phyloP scores from a whole-genome alignment of 306 rosid genomes.

The Cucumis cinereus region DNA sequence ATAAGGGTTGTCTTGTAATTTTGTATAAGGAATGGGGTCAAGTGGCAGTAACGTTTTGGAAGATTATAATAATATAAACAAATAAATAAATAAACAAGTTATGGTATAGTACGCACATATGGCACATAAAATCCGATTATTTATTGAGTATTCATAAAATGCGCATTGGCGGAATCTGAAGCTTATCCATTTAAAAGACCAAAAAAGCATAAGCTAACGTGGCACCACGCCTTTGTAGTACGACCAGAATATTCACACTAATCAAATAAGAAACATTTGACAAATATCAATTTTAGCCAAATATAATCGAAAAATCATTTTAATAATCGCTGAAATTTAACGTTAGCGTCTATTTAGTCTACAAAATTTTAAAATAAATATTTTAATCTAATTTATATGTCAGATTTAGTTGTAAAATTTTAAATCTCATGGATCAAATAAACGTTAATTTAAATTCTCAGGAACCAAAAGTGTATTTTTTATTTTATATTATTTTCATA shows the following conservation, averaged over 20 bases:
- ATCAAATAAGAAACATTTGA: neutral
- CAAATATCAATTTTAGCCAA: no score
- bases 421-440: no score
- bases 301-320: no score
- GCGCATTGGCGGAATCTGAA: neutral
- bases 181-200: neutral
- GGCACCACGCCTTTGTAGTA: neutral
- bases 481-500: no score
- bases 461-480: no score
- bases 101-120: neutral
- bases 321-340: no score
- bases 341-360: no score
- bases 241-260: neutral
- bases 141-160: no score
- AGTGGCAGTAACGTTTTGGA: neutral
- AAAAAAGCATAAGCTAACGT: neutral
- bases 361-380: no score
- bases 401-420: no score
- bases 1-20: neutral
- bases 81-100: neutral
- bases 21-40: neutral
- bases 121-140: neutral
- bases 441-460: no score
- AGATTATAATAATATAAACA: neutral
- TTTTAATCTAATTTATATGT: no score